A percentile compares a stretch with the other conserved stretches of the same genome.
phyloP scores from a whole-genome alignment of 345 rosid genomes.

The Aurinia saxatilis region DNA sequence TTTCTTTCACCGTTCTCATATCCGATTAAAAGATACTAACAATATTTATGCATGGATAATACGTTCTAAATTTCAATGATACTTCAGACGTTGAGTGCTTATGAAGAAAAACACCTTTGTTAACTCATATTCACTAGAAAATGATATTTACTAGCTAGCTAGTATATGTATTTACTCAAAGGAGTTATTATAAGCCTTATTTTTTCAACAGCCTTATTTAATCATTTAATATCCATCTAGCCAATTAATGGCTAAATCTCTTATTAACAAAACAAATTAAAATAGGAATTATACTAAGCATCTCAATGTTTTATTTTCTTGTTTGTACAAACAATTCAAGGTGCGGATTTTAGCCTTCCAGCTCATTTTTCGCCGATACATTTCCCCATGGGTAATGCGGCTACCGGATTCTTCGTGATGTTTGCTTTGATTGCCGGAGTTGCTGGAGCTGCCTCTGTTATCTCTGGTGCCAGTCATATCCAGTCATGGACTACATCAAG shows the following conservation, averaged over 20 bases:
- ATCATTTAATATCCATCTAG: too few species aligned
- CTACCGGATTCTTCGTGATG: constrained; percentile 85
- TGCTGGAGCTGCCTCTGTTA: constrained; percentile 72
- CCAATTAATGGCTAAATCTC: too few species aligned
- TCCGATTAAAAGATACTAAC: too few species aligned
- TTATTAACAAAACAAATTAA: too few species aligned
- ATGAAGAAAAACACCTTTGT: neutral
- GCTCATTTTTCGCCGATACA: constrained; percentile 86
- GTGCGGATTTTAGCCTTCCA: constrained; percentile 62
- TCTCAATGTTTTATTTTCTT: neutral
- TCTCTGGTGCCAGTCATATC: constrained; percentile 60
- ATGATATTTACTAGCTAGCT: neutral
- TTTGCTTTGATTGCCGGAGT: constrained; percentile 83
- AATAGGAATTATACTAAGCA: neutral
- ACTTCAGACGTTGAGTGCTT: neutral
- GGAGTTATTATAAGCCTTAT: too few species aligned
- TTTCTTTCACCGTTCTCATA: too few species aligned
- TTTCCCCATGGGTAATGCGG: constrained; percentile 96
- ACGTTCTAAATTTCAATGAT: neutral
- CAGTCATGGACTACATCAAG: constrained; percentile 51
- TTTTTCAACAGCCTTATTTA: too few species aligned
- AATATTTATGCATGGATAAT: neutral
- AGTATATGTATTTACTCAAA: too few species aligned
- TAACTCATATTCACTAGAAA: neutral
- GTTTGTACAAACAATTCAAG: constrained; percentile 28